Evolutionary conservation across 441 rosid genomes (phyloP).

Genomic region (Gossypium trilobum): DNA sequence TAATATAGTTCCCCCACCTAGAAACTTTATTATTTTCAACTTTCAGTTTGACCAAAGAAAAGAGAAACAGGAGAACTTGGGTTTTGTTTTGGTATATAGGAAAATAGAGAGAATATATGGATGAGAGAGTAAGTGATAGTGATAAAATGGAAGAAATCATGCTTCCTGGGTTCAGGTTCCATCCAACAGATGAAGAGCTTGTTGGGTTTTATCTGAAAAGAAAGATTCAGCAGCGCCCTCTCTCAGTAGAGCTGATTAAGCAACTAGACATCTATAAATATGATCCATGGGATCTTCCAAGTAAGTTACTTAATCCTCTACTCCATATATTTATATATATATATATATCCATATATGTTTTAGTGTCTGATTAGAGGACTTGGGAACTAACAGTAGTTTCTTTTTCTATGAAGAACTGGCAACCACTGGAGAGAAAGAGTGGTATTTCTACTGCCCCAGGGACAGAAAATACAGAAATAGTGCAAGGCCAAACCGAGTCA

Average conservation of each 20-base stretch:
- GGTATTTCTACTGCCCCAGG: slow-evolving; percentile 78
- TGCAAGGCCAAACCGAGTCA: slow-evolving; percentile 68
- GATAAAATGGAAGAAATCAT: slow-evolving; percentile 50
- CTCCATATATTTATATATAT: background rate
- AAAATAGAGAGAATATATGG: slow-evolving; percentile 24
- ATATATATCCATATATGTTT: background rate
- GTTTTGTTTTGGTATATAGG: background rate
- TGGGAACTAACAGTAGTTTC: background rate
- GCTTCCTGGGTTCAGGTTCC: slow-evolving; percentile 76
- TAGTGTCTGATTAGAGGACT: background rate
- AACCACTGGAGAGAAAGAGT: slow-evolving; percentile 59
- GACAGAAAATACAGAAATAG: slow-evolving; percentile 82
- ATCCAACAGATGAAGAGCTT: slow-evolving; percentile 82
- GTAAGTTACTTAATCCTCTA: slow-evolving; percentile 31
- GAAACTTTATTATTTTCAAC: background rate
- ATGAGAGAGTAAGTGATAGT: slow-evolving; percentile 27
- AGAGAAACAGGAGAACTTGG: background rate
- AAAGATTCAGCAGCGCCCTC: slow-evolving; percentile 57
- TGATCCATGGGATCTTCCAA: slow-evolving; percentile 92
- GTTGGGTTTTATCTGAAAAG: slow-evolving; percentile 67
- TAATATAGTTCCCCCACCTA: background rate
- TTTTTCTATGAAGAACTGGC: slow-evolving; percentile 40
- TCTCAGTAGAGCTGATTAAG: slow-evolving; percentile 64
- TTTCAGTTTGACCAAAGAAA: background rate
- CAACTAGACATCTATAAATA: slow-evolving; percentile 72